Evolutionary conservation across 2,329 filamentous ascomycete species (phyloP), one percentile per base, ranked within the genome.

Genomic region (Arthroderma sp.): DNA sequence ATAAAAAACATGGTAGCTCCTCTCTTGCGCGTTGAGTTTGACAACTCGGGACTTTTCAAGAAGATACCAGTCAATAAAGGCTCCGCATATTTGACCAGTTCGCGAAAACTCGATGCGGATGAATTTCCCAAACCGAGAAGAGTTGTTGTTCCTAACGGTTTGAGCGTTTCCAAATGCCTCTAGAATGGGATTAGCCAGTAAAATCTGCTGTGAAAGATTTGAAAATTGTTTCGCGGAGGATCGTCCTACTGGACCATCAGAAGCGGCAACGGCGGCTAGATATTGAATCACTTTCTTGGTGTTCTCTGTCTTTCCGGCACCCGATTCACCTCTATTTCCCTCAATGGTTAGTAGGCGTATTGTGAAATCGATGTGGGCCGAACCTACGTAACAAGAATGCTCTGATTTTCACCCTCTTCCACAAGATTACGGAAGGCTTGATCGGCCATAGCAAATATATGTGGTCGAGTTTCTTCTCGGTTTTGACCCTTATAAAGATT

Each of bases 251-350:
- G 82, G 74, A 0, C 81, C 80, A 48, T 96, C 89, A 0, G 85
- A 78, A 36, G 85, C 83, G 6, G 91, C 91, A 38, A 98, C 91
- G 1, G 91, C 87, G 9, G 91, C 91, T 37, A 98, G 78, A 59
- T 98, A 98, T 58, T 98, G 93, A 45, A 98, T 98, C 54, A 98
- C 91, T 63, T 98, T 98, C 61, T 98, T 98, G 10, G 91, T 98
- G 61, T 98, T 98, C 62, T 98, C 91, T 0, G 91, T 98, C 68
- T 98, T 98, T 55, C 91, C 91, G 31, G 91, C 91, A 59, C 91
- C 91, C 11, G 91, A 98, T 68, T 98, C 91, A 65, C 91, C 91
- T 2, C 72, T 74, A 44, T 40, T 30, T 29, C 15, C 36, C 40
- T 43, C 36, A 41, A 51, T 54, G 36, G 52, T 38, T 40, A 49